Base-by-base conservation (phyloP, 768 basidiomycete genomes). In the Phaeolepiota aurea region DNA sequence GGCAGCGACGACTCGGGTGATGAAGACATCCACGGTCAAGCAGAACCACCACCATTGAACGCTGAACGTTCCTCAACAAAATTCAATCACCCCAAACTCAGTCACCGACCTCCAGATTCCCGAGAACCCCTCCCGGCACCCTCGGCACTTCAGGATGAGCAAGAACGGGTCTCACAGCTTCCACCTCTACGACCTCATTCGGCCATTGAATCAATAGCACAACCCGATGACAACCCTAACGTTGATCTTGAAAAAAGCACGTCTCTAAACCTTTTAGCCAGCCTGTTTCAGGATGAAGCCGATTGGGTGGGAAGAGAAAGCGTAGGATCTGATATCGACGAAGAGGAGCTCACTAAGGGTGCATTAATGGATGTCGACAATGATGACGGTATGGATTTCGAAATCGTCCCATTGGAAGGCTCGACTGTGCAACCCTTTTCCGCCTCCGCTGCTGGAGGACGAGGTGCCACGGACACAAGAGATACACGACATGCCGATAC, bases 301-400 rank as follows among this genome's bases (percentile, higher is more conserved):
- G 70, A 79, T 4, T 85, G 84, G 84, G 68, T 66, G 2, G 79
- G 74, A 4, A 56, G 57, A 16, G 82, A 84, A 53, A 76, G 70
- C 44, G 57, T 76, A 2, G 73, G 61, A 3, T 79, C 76, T 1
- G 81, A 79, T 19, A 56, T 77, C 30, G 78, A 79, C 38, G 64
- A 65, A 48, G 62, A 57, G 18, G 61, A 56, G 28, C 22, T 57
- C 35, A 49, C 54, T 15, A 59, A 56, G 47, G 55, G 51, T 12
- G 48, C 47, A 12, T 38, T 44, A 14, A 44, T 48, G 21, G 42
- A 48, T 11, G 48, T 40, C 3, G 50, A 42, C 18, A 55, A 54
- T 3, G 62, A 55, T 2, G 61, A 55, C 4, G 58, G 57, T 30
- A 49, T 52, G 19, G 52, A 44, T 3, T 62, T 64, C 37, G 65